Evolutionary conservation across 2,329 filamentous ascomycete species (phyloP).

Genomic region (Fusarium mundagurra): DNA sequence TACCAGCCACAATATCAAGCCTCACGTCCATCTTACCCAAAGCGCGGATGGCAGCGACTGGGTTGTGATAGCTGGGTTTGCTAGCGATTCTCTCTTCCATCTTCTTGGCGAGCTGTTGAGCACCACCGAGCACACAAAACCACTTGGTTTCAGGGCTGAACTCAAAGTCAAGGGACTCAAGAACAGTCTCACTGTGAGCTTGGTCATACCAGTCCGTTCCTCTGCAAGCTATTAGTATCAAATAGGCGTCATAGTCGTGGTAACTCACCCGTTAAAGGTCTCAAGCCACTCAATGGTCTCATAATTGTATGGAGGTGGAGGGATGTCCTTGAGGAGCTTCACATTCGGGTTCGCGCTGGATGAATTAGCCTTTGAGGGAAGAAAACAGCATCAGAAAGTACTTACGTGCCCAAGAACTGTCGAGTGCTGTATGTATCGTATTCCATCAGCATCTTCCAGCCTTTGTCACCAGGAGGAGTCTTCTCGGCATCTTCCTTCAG

Average conservation of each 20-base stretch:
- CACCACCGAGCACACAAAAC: constrained; percentile 9
- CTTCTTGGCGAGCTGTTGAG: constrained; percentile 5
- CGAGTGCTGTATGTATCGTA: constrained; percentile 16
- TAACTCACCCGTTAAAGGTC: background rate
- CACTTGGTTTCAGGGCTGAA: background rate
- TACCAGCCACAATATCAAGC: background rate
- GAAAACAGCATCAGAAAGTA: background rate
- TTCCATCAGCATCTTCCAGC: constrained; percentile 6
- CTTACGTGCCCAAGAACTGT: constrained; percentile 1
- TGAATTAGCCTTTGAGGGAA: background rate
- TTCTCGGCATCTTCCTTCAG: background rate
- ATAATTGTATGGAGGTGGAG: background rate
- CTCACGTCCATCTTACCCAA: background rate
- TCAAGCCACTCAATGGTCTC: constrained; percentile 18
- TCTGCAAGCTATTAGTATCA: background rate
- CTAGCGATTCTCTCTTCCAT: background rate
- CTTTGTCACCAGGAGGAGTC: background rate
- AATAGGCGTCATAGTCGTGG: fast-evolving
- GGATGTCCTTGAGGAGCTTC: background rate
- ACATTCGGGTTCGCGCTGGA: background rate
- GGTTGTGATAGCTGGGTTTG: background rate
- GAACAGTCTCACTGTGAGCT: constrained; percentile 4
- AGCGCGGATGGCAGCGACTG: background rate
- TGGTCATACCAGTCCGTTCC: constrained; percentile 18
- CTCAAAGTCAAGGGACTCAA: constrained; percentile 12